phyloP scores from a whole-genome alignment of 169 alveolate genomes.

The Theileria equi region DNA sequence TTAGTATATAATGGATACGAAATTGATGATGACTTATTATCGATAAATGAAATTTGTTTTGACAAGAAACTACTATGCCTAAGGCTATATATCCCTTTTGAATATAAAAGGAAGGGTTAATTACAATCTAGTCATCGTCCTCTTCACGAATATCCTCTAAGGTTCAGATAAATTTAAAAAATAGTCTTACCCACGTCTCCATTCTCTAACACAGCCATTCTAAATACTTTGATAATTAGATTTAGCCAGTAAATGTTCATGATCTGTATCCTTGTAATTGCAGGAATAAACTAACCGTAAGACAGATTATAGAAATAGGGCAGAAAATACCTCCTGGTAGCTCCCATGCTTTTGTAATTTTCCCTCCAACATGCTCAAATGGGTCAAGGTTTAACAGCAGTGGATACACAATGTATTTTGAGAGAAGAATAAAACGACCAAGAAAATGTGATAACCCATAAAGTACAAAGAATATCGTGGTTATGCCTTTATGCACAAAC shows the following conservation, averaged over 20 bases:
- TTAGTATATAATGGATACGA: background rate
- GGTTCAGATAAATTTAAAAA: background rate
- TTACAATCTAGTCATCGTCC: constrained; percentile 8
- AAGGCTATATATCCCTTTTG: constrained; percentile 6
- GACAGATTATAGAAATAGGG: constrained; percentile 15
- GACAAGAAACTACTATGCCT: background rate
- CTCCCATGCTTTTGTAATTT: constrained; percentile 27
- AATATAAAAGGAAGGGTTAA: constrained; percentile 2
- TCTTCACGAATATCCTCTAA: constrained; percentile 54
- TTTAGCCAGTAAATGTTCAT: constrained; percentile 65
- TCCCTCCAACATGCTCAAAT: constrained; percentile 29
- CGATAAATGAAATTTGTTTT: constrained; percentile 2
- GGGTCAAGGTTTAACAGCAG: constrained; percentile 25
- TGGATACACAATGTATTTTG: constrained; percentile 30
- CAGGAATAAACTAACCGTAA: constrained; percentile 28
- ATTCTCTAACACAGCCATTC: constrained; percentile 9
- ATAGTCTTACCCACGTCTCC: constrained; percentile 31
- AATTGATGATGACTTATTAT: background rate
- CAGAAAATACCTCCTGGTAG: constrained; percentile 53
- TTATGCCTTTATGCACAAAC: background rate
- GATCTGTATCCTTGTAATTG: background rate
- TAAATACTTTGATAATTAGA: constrained; percentile 29
- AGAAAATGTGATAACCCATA: constrained; percentile 55
- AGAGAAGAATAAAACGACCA: constrained; percentile 27
- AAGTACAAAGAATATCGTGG: background rate